Evolutionary conservation across 176 grass and related monocot genomes (phyloP), one percentile per base, ranked within the genome.

Genomic region (Oryza glaberrima): DNA sequence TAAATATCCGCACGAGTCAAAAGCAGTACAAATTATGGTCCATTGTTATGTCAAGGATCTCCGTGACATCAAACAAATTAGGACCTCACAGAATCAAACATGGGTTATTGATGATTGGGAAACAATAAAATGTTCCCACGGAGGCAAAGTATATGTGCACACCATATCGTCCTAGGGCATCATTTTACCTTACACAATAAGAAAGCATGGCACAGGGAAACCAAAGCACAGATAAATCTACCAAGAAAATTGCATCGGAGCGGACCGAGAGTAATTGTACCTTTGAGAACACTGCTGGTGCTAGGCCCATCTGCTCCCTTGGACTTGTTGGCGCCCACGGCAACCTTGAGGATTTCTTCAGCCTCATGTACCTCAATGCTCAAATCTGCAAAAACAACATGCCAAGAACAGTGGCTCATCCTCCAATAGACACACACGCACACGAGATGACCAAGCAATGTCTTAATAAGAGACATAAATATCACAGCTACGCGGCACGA

Each of bases 321-420:
- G 38, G 54, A 75, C 67, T 65, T 76, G 45, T 69, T 67, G 36
- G 86, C 15, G 17, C 82, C 63, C 22, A 69, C 23, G 51, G 86
- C 5, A 82, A 32, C 73, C 73, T 88, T 92, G 28, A 89, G 16
- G 72, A 92, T 84, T 72, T 72, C 63, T 43, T 51, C 47, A 71
- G 87, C 80, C 77, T 92, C 83, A 47, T 86, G 51, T 3, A 79
- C n/a, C 20, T 73, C 22, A 54, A 86, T 35, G 79, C 73, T 86
- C 68, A 92, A 63, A 70, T 86, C 79, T 92, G 77, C 63, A 32
- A 32, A 19, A 58, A 80, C 13, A 76, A 2, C 38, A 63, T 1
- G 36, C 16, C 16, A 58, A 58, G 52, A 58, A 20, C 10, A 58
- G 52, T 20, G 16, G 15, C 52, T 58, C 51, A 17, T 54, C 51